Conservation (phyloP, 2,329 filamentous ascomycete species). For the Nectriaceae sp. region DNA sequence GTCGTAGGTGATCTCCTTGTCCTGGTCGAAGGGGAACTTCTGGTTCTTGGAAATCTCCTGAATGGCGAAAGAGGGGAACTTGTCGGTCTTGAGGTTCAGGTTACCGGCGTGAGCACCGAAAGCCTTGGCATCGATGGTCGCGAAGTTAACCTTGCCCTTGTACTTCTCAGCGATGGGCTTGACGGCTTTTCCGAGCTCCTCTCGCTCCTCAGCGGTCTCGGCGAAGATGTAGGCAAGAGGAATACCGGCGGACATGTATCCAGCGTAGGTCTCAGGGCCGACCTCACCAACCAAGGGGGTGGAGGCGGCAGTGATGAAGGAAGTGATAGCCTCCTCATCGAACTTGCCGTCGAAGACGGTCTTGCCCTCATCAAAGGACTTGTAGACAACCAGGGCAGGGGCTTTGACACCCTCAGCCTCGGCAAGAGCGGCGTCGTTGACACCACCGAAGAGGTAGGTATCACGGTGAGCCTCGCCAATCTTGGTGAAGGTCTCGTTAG, state of each 20-base stretch:
- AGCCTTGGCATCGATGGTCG: conserved; percentile 90
- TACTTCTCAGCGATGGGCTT: conserved; percentile 88
- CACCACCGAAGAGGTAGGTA: conserved; percentile 88
- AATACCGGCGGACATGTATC: conserved; percentile 90
- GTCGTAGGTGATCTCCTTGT: conserved; percentile 71
- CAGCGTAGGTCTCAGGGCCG: conserved; percentile 92
- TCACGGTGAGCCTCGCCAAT: conserved; percentile 80
- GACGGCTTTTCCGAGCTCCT: conserved; percentile 72
- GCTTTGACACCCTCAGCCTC: conserved; percentile 87
- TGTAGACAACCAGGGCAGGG: conserved; percentile 91
- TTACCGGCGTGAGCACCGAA: conserved; percentile 96
- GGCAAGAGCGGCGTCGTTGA: conserved; percentile 79
- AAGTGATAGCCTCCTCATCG: conserved; percentile 74
- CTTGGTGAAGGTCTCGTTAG: conserved; percentile 80
- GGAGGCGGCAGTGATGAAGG: conserved; percentile 81
- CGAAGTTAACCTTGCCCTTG: conserved; percentile 96
- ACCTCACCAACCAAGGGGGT: conserved; percentile 94
- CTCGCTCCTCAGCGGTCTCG: conserved; percentile 87
- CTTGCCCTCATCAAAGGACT: conserved; percentile 97
- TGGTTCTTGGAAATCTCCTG: conserved; percentile 94
- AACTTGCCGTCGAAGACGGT: conserved; percentile 78
- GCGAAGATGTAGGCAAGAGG: conserved; percentile 98
- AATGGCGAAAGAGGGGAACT: conserved; percentile 97
- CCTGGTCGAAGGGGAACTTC: conserved; percentile 93
- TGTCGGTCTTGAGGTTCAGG: conserved; percentile 93